phyloP scores from a whole-genome alignment of 2,329 filamentous ascomycete species.

The Pleoardoris graminearum region DNA sequence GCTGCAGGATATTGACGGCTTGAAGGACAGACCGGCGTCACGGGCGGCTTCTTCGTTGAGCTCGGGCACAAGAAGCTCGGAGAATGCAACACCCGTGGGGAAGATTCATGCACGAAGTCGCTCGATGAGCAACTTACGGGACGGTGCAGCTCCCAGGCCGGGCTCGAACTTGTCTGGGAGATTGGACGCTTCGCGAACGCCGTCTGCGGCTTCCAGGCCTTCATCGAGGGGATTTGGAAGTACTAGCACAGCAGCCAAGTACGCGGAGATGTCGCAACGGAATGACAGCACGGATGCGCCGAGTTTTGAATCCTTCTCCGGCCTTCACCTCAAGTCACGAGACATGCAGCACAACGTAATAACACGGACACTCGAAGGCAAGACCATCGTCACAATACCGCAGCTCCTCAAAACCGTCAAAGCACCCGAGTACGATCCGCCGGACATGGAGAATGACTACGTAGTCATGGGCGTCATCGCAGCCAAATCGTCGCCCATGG shows the following conservation, averaged over 20 bases:
- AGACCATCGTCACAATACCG: slow-evolving; percentile 76
- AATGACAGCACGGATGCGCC: slow-evolving; percentile 56
- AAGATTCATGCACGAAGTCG: slow-evolving; percentile 22
- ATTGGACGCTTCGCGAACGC: slow-evolving; percentile 23
- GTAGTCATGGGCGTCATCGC: slow-evolving; percentile 88
- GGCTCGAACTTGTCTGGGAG: slow-evolving; percentile 27
- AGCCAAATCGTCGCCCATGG: slow-evolving; percentile 80
- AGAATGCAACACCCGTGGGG: slow-evolving; percentile 21
- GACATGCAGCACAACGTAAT: slow-evolving; percentile 81
- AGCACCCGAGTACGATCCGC: slow-evolving; percentile 76
- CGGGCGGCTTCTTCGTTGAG: slow-evolving; percentile 34
- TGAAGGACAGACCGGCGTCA: slow-evolving; percentile 31
- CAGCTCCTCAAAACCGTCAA: slow-evolving; percentile 81
- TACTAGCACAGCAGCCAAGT: slow-evolving; percentile 29
- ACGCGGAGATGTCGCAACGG: slow-evolving; percentile 35
- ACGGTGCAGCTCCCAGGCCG: slow-evolving; percentile 23
- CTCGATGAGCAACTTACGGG: slow-evolving; percentile 21
- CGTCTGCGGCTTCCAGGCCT: slow-evolving; percentile 27
- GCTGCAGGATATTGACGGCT: slow-evolving; percentile 31
- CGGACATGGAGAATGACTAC: slow-evolving; percentile 83
- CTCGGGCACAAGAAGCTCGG: slow-evolving; percentile 23
- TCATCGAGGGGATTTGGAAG: slow-evolving; percentile 26
- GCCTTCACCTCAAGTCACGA: slow-evolving; percentile 78
- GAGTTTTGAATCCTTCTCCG: slow-evolving; percentile 78
- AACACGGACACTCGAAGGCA: slow-evolving; percentile 74